Conservation (phyloP, 2,329 filamentous ascomycete species). For the Epichloe hybrida region DNA sequence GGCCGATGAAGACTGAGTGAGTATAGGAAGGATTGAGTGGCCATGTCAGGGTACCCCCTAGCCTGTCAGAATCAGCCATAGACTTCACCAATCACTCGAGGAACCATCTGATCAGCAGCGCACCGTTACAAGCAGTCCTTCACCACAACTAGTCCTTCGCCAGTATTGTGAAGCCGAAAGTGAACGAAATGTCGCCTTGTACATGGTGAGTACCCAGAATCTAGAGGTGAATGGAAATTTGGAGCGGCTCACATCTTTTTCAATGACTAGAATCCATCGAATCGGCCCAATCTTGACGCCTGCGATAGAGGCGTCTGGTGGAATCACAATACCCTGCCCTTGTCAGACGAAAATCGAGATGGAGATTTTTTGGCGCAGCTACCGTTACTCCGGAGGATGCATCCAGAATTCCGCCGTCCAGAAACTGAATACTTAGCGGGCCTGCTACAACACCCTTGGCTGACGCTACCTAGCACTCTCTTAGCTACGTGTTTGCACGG, state of each 20-base stretch:
- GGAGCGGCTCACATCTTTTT: constrained; percentile 52
- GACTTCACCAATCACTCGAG: not conserved
- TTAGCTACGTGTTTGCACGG: constrained; percentile 1
- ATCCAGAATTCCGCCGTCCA: constrained; percentile 27
- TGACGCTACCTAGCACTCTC: constrained; percentile 44
- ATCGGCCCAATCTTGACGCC: constrained; percentile 33
- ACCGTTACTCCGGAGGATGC: constrained; percentile 18
- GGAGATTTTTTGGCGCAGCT: not conserved
- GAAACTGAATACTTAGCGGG: constrained; percentile 31
- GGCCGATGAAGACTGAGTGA: constrained; percentile 34
- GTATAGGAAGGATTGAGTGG: constrained; percentile 51
- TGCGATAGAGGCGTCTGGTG: constrained; percentile 34
- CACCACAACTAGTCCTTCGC: constrained; percentile 30
- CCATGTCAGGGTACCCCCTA: constrained; percentile 67
- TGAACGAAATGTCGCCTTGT: constrained; percentile 60
- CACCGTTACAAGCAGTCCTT: constrained; percentile 60
- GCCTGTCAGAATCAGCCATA: constrained; percentile 34
- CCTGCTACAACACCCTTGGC: constrained; percentile 61
- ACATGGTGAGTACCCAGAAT: not conserved
- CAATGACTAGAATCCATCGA: constrained; percentile 58
- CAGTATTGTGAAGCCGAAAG: constrained; percentile 45
- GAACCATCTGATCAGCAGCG: not conserved
- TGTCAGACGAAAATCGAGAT: constrained; percentile 6
- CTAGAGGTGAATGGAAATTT: not conserved
- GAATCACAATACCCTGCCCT: constrained; percentile 46